Conservation (phyloP, 1,139 yeast species). For the Geotrichum cucujoidarum region DNA sequence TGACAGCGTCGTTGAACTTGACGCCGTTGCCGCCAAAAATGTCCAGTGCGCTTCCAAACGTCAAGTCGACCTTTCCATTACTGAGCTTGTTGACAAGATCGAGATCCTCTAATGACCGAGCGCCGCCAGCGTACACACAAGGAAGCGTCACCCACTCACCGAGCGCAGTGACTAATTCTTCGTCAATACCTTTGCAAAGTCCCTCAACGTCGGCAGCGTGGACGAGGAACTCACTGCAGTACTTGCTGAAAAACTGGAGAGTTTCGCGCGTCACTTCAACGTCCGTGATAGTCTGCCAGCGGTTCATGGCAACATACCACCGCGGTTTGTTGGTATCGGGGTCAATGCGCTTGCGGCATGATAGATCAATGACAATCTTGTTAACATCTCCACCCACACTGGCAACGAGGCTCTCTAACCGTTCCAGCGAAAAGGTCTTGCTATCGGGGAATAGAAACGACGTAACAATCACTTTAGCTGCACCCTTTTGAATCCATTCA, state of each 20-base stretch:
- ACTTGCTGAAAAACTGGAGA: constrained; percentile 50
- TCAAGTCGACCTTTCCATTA: constrained; percentile 77
- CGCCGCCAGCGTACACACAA: constrained; percentile 96
- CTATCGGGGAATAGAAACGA: constrained; percentile 75
- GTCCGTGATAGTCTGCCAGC: constrained; percentile 88
- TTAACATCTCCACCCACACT: constrained; percentile 51
- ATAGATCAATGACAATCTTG: constrained; percentile 78
- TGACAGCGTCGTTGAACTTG: constrained; percentile 63
- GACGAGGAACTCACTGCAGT: constrained; percentile 80
- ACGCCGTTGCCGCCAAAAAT: constrained; percentile 88
- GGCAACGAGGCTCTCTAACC: constrained; percentile 46
- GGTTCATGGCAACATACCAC: constrained; percentile 95
- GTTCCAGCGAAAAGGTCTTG: constrained; percentile 51
- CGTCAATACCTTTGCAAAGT: constrained; percentile 85
- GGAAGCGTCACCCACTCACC: constrained; percentile 80
- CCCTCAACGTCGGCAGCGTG: constrained; percentile 99
- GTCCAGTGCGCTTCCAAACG: constrained; percentile 89
- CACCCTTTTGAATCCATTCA: constrained; percentile 63
- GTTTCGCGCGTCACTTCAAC: constrained; percentile 52
- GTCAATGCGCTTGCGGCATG: constrained; percentile 51
- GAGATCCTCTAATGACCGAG: constrained; percentile 66
- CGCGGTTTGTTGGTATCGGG: constrained; percentile 27
- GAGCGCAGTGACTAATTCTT: constrained; percentile 59
- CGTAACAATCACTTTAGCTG: constrained; percentile 85
- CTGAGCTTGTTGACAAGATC: constrained; percentile 61